Conservation (phyloP, 2,329 filamentous ascomycete species). For the Sarocladium kiliense region DNA sequence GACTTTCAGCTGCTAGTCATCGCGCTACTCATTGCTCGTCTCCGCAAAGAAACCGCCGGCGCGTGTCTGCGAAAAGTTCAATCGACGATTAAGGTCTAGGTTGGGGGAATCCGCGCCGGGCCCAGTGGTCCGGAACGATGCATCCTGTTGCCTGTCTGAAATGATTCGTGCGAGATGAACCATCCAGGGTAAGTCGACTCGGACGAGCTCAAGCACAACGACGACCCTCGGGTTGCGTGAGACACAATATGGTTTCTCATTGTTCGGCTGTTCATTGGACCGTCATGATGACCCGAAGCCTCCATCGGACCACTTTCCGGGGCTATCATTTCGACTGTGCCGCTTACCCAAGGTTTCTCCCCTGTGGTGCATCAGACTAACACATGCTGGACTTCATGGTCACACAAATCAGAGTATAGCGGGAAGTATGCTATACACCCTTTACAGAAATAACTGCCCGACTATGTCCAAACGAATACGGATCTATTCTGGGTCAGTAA, state of each 20-base stretch:
- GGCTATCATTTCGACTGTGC: not conserved
- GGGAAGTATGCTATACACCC: no score
- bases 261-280: no score
- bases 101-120: not conserved
- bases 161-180: no score
- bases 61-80: slow-evolving; percentile 1
- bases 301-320: not conserved
- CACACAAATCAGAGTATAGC: not conserved
- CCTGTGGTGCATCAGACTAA: not conserved
- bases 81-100: not conserved
- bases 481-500: no score
- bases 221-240: no score
- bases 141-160: not conserved
- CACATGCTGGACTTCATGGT: not conserved
- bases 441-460: no score
- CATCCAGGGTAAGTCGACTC: not conserved
- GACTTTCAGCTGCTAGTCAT: not conserved
- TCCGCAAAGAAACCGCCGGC: not conserved
- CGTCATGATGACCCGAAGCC: no score
- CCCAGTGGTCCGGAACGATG: not conserved
- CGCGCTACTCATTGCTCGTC: not conserved
- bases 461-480: not conserved
- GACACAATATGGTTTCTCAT: no score
- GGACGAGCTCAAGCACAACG: no score
- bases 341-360: not conserved